A percentile compares a stretch with the other conserved stretches of the same genome.
Evolutionary conservation across 2,329 filamentous ascomycete genomes (phyloP).

Genomic region (Alternaria triticina): DNA sequence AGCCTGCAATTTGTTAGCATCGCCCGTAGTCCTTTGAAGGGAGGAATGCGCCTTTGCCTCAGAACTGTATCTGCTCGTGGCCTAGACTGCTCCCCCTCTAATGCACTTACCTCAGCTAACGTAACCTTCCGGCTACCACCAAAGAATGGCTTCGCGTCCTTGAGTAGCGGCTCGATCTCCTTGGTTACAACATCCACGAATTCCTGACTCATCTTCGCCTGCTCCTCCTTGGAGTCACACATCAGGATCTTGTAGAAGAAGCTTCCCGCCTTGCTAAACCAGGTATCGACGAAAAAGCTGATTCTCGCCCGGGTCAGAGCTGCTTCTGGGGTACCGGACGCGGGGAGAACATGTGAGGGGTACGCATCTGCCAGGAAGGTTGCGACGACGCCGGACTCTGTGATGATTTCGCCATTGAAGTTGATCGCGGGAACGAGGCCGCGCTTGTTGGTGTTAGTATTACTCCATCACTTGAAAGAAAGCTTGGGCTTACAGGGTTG

Average conservation of each 20-base stretch:
- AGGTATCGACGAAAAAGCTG: conserved; percentile 75
- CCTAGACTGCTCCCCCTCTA: too few species aligned
- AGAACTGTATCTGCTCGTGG: too few species aligned
- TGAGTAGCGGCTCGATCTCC: conserved; percentile 75
- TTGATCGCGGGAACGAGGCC: conserved; percentile 76
- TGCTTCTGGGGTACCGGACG: conserved; percentile 58
- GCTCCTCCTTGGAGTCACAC: conserved; percentile 56
- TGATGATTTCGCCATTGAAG: conserved; percentile 69
- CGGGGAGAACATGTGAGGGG: conserved; percentile 70
- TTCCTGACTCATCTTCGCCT: conserved; percentile 56
- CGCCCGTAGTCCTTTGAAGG: background rate
- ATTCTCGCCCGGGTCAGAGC: conserved; percentile 71
- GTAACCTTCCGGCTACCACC: conserved; percentile 63
- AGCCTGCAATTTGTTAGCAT: conserved; percentile 52
- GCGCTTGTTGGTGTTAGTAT: conserved; percentile 51
- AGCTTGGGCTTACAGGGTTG: conserved; percentile 63
- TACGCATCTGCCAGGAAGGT: conserved; percentile 74
- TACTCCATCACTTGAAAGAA: background rate
- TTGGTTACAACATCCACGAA: conserved; percentile 66
- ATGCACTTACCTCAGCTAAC: conserved; percentile 69
- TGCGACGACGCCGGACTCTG: conserved; percentile 75
- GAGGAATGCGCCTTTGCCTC: too few species aligned
- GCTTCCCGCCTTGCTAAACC: conserved; percentile 65
- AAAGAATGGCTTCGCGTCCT: conserved; percentile 54
- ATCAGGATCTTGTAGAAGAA: conserved; percentile 56